phyloP scores from a whole-genome alignment of 257 asterid species.

The Striga asiatica region DNA sequence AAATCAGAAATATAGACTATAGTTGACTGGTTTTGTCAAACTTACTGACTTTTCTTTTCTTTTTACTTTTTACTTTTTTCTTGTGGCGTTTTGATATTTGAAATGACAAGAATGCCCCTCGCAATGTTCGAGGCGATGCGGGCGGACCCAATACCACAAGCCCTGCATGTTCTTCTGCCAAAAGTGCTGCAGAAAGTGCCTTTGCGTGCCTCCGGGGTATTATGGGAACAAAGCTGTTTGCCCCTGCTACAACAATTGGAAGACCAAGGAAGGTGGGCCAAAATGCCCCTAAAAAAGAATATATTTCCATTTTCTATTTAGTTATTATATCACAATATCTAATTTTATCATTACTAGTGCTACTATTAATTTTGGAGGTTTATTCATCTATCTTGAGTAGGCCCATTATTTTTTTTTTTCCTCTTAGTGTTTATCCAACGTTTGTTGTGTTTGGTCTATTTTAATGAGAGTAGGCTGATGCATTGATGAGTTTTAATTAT shows the following conservation, averaged over 20 bases:
- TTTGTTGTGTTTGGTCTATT: too few relatives aligned
- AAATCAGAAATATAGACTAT: too few relatives aligned
- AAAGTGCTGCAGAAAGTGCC: constrained; percentile 67
- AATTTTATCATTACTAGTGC: neutral
- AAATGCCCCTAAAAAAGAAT: constrained; percentile 49
- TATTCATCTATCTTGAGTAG: too few relatives aligned
- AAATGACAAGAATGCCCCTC: constrained; percentile 63
- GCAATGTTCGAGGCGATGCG: constrained; percentile 51
- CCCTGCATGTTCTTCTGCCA: constrained; percentile 85
- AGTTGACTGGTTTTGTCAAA: too few relatives aligned
- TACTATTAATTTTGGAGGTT: too few relatives aligned
- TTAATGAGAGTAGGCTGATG: neutral
- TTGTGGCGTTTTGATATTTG: too few relatives aligned
- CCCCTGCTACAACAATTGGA: constrained; percentile 90
- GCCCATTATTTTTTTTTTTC: too few relatives aligned
- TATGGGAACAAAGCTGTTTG: constrained; percentile 67
- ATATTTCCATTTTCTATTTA: neutral
- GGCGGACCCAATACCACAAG: constrained; percentile 54
- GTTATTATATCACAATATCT: too few relatives aligned
- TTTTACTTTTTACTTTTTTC: too few relatives aligned
- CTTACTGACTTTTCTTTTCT: too few relatives aligned
- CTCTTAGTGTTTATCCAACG: too few relatives aligned
- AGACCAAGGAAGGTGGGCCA: constrained; percentile 71
- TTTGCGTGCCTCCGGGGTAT: constrained; percentile 78
- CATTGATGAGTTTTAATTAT: neutral